phyloP scores from a whole-genome alignment of 1,284 basidiomycete species.

The Vanrija humicola region DNA sequence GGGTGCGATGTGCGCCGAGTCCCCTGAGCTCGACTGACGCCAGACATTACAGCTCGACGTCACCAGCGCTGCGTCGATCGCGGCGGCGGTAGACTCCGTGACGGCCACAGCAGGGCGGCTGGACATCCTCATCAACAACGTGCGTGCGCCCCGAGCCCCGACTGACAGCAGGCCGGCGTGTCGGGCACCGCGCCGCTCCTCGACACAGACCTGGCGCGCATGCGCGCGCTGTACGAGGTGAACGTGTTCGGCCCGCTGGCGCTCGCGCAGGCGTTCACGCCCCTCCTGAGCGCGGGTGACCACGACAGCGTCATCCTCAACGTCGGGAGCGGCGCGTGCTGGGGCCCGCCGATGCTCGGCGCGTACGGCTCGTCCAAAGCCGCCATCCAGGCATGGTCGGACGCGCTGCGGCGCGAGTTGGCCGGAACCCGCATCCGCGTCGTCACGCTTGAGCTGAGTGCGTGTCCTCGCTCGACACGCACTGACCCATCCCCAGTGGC shows the following conservation, averaged over 20 bases:
- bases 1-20: background rate
- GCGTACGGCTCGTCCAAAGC: slow-evolving; percentile 13
- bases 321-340: slow-evolving; percentile 13
- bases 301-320: slow-evolving; percentile 16
- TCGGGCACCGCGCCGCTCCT: slow-evolving; percentile 1
- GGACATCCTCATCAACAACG: slow-evolving; percentile 22
- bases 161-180: background rate
- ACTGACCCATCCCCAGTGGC: too few relatives aligned
- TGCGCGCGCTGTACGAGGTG: slow-evolving; percentile 19
- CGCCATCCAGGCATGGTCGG: slow-evolving; percentile 9
- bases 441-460: background rate
- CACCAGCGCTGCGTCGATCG: slow-evolving; percentile 2
- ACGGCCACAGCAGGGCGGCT: slow-evolving; percentile 6
- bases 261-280: slow-evolving; percentile 18
- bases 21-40: background rate
- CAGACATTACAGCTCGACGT: slow-evolving; percentile 13
- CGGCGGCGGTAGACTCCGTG: slow-evolving; percentile 1
- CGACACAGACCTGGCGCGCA: slow-evolving; percentile 3
- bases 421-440: background rate
- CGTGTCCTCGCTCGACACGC: too few relatives aligned
- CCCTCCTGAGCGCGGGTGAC: background rate
- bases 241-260: slow-evolving; percentile 21
- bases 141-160: background rate
- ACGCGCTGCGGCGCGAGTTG: slow-evolving; percentile 6
- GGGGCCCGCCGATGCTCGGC: slow-evolving; percentile 13